Evolutionary conservation across 208 protist genomes (phyloP).

Genomic region (Balamuthia mandrillaris): DNA sequence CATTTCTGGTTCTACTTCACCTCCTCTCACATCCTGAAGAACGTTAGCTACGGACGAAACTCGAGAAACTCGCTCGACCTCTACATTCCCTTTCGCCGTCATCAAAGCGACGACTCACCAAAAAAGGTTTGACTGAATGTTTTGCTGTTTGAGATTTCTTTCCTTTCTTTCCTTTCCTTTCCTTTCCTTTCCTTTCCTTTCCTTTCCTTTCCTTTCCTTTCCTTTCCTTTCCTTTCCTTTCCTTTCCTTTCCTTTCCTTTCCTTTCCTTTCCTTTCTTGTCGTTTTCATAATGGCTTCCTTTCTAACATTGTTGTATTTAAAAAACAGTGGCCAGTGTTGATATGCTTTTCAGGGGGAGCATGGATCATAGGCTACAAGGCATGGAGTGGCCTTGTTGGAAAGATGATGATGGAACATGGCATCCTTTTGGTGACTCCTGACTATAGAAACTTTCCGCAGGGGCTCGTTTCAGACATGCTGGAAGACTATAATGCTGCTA

Average conservation of each 20-base stretch:
- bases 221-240: no score
- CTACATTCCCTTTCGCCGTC: not conserved
- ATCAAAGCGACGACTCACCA: no score
- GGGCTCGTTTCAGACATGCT: not conserved
- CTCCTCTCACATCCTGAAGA: not conserved
- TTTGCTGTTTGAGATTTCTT: no score
- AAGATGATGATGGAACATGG: not conserved
- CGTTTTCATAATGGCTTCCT: not conserved
- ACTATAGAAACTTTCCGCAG: slow-evolving; percentile 25
- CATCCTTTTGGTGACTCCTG: slow-evolving; percentile 10
- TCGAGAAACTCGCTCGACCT: slow-evolving; percentile 5
- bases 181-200: no score
- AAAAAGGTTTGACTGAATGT: no score
- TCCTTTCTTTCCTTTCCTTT: no score
- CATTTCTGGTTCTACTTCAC: not conserved
- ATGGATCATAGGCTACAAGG: slow-evolving; percentile 30
- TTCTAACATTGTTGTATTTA: not conserved
- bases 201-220: no score
- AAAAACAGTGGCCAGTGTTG: no score
- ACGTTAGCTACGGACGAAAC: not conserved
- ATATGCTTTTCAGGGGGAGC: no score
- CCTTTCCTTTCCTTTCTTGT: no score
- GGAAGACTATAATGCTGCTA: not conserved
- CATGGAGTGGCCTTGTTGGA: not conserved
- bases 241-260: no score